Percentiles rank a stretch among this genome's conserved stretches.
Conservation (phyloP, 2,329 filamentous ascomycete species). For the Ceratocystis eucalypticola region DNA sequence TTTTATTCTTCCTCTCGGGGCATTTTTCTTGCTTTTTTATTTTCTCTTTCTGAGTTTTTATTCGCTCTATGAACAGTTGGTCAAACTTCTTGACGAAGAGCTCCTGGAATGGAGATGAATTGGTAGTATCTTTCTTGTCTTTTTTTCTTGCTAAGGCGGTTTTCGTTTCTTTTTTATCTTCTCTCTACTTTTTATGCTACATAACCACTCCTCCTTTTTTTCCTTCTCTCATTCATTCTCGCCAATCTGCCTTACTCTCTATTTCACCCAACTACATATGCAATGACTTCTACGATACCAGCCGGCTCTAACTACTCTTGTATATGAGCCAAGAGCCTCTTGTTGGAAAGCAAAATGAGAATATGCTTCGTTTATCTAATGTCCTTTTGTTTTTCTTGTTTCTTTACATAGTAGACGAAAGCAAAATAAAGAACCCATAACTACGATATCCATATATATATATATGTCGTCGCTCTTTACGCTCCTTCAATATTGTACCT, state of each 20-base stretch:
- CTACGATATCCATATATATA: not conserved
- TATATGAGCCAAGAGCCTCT: not conserved
- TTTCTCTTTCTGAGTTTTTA: conserved; percentile 6
- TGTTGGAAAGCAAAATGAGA: not conserved
- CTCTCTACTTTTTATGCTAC: conserved; percentile 8
- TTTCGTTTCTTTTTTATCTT: conserved; percentile 11
- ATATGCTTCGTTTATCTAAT: not conserved
- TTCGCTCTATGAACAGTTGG: conserved; percentile 1
- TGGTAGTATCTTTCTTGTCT: conserved; percentile 2
- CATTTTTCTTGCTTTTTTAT: conserved; percentile 3
- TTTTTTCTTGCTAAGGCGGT: conserved; percentile 6
- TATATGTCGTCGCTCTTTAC: no score
- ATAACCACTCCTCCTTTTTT: conserved; percentile 1
- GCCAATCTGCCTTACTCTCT: not conserved
- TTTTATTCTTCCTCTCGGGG: not conserved
- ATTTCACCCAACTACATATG: not conserved
- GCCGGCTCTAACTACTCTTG: not conserved
- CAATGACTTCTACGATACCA: not conserved
- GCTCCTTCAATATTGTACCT: not conserved
- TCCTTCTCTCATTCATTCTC: not conserved
- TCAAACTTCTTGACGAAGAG: conserved; percentile 9
- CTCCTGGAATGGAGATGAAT: conserved; percentile 5
- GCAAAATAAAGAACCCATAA: not conserved
- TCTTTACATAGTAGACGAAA: not conserved
- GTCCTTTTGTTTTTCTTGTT: conserved; percentile 1